Conservation (phyloP, 768 basidiomycete genomes). For the Royoungia palumana region DNA sequence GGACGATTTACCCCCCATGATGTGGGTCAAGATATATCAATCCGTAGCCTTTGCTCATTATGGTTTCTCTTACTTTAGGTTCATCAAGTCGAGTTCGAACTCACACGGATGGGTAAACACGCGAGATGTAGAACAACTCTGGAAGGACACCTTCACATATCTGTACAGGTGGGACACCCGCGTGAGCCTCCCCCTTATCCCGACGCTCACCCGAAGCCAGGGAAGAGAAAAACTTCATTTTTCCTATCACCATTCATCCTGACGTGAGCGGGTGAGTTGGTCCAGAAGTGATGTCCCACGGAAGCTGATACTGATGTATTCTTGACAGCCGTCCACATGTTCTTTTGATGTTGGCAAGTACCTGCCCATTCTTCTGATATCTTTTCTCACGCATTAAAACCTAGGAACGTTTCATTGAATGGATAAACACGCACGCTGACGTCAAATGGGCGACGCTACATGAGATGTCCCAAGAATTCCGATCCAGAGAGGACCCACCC, state of each 20-base stretch:
- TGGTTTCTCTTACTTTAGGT: slow-evolving; percentile 39
- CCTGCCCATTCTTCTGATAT: background rate
- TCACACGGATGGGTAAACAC: slow-evolving; percentile 76
- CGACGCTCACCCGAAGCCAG: slow-evolving; percentile 27
- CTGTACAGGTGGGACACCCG: slow-evolving; percentile 46
- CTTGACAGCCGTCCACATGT: slow-evolving; percentile 58
- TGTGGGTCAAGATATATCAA: slow-evolving; percentile 35
- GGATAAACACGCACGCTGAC: slow-evolving; percentile 66
- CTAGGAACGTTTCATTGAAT: slow-evolving; percentile 70
- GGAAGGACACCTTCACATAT: slow-evolving; percentile 74
- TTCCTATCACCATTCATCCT: slow-evolving; percentile 77
- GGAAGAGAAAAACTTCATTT: slow-evolving; percentile 64
- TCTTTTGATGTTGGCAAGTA: slow-evolving; percentile 62
- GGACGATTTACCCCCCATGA: slow-evolving; percentile 74
- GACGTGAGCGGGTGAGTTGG: slow-evolving; percentile 62
- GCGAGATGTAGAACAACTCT: slow-evolving; percentile 63
- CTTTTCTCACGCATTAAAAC: background rate
- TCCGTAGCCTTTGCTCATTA: background rate
- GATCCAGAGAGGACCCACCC: slow-evolving; percentile 46
- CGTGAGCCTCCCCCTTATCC: background rate
- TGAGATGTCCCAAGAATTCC: slow-evolving; percentile 63
- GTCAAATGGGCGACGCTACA: slow-evolving; percentile 71
- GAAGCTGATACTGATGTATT: slow-evolving; percentile 2
- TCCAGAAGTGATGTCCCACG: background rate
- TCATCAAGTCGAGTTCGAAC: slow-evolving; percentile 63